phyloP scores from a whole-genome alignment of 2,329 filamentous ascomycete genomes.

The Davidsoniella neocaledoniae region DNA sequence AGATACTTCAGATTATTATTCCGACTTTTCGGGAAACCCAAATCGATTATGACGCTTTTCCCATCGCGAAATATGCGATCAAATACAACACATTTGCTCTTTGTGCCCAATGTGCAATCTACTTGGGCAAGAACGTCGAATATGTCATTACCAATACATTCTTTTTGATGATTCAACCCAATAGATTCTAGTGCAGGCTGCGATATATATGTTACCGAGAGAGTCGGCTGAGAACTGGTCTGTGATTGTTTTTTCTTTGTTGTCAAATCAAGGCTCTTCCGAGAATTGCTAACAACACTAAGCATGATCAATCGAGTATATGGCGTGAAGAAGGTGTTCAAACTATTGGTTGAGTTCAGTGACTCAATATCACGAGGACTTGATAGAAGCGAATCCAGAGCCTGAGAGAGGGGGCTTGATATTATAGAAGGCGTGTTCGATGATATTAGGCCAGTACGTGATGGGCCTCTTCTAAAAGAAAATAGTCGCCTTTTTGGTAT shows the following conservation, averaged over 20 bases:
- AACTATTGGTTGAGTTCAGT: constrained; percentile 5
- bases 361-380: constrained; percentile 18
- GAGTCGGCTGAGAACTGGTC: constrained; percentile 14
- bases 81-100: not conserved
- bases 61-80: constrained; percentile 1
- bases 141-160: constrained; percentile 17
- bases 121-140: constrained; percentile 3
- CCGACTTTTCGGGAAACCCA: not conserved
- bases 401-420: not conserved
- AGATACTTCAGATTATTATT: constrained; percentile 4
- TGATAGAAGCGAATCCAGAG: constrained; percentile 19
- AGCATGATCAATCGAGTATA: constrained; percentile 21
- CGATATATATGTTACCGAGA: constrained; percentile 31
- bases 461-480: no score
- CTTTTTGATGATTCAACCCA: constrained; percentile 22
- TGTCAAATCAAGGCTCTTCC: constrained; percentile 13
- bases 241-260: constrained; percentile 15
- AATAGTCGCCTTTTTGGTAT: not conserved
- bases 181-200: constrained; percentile 30
- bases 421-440: constrained; percentile 16
- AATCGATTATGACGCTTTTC: constrained; percentile 2
- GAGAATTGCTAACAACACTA: constrained; percentile 15
- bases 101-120: constrained; percentile 1
- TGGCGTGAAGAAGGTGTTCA: constrained; percentile 14
- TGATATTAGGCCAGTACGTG: constrained; percentile 12